A percentile compares a stretch with the other conserved stretches of the same genome.
These are phyloP conservation scores for Podaxis carcinomalis DNA, from an alignment of 768 basidiomycete species.

Conservation along the genomic window DNA sequence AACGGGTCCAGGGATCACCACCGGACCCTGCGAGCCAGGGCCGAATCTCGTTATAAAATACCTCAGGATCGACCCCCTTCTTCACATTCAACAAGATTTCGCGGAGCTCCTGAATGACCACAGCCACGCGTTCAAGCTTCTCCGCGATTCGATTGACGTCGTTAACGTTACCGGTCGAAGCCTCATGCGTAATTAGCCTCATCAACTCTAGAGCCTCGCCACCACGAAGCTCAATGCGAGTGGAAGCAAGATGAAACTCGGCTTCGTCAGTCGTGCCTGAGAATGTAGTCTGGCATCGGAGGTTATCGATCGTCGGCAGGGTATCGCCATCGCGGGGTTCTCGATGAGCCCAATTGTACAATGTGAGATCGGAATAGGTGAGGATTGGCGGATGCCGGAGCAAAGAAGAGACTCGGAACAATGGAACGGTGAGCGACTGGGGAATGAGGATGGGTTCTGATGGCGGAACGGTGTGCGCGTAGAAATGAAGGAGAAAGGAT, in stretches of 20 bases:
- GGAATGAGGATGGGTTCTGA: constrained; percentile 59
- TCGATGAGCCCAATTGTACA: constrained; percentile 74
- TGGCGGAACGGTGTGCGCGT: constrained; percentile 61
- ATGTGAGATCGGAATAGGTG: constrained; percentile 87
- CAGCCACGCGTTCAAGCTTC: constrained; percentile 63
- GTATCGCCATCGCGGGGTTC: constrained; percentile 21
- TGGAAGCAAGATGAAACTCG: constrained; percentile 86
- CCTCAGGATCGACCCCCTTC: constrained; percentile 65
- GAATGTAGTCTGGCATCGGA: constrained; percentile 67
- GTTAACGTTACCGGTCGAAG: constrained; percentile 68
- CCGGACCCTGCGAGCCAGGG: constrained; percentile 83
- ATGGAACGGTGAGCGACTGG: constrained; percentile 64
- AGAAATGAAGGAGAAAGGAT: constrained; percentile 72
- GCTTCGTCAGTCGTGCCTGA: constrained; percentile 78
- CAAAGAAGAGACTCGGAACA: constrained; percentile 61
- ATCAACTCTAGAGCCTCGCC: constrained; percentile 81
- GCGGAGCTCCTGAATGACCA: constrained; percentile 61
- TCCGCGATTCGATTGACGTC: constrained; percentile 57
- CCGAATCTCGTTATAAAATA: constrained; percentile 68
- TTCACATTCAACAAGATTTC: constrained; percentile 59
- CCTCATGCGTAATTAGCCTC: constrained; percentile 83
- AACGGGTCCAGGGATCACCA: constrained; percentile 36
- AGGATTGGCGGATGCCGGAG: constrained; percentile 83
- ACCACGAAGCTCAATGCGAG: constrained; percentile 84
- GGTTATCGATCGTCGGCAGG: constrained; percentile 50